Evolutionary conservation across 2,329 filamentous ascomycete genomes (phyloP).

Genomic region (Epichloe amarillans): DNA sequence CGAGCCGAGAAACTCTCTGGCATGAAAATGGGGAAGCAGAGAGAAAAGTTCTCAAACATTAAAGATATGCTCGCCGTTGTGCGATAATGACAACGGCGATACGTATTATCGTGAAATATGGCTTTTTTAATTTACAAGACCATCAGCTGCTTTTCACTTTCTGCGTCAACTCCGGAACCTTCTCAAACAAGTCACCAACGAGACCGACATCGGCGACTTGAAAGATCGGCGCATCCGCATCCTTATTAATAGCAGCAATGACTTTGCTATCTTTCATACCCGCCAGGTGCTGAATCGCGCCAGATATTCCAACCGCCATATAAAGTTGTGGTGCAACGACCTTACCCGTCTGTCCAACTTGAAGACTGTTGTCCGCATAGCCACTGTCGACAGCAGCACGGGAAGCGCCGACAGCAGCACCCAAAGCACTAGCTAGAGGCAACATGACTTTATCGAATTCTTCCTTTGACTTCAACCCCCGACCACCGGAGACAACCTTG

Average conservation of each 20-base stretch:
- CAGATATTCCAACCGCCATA: constrained; percentile 88
- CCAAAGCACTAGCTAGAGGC: constrained; percentile 80
- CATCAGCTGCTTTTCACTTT: constrained; percentile 56
- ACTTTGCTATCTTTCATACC: constrained; percentile 99
- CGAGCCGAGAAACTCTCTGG: constrained; percentile 59
- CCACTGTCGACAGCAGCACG: constrained; percentile 92
- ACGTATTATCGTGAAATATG: neutral
- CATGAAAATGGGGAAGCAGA: constrained; percentile 53
- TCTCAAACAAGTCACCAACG: constrained; percentile 90
- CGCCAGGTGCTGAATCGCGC: constrained; percentile 93
- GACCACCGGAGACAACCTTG: constrained; percentile 83
- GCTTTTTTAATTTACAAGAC: constrained; percentile 5
- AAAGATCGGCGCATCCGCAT: constrained; percentile 93
- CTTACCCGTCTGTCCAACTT: constrained; percentile 97
- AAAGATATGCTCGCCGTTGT: constrained; percentile 44
- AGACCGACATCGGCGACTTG: constrained; percentile 93
- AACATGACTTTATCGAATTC: constrained; percentile 91
- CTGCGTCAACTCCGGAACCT: constrained; percentile 89
- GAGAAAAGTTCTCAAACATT: constrained; percentile 54
- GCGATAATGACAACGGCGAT: constrained; percentile 15
- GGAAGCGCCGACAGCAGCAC: constrained; percentile 90
- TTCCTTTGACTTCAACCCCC: constrained; percentile 96
- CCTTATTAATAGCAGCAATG: constrained; percentile 98
- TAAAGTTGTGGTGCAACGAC: constrained; percentile 95
- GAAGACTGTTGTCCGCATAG: constrained; percentile 95